Percentiles rank a stretch among this genome's conserved stretches.
Evolutionary conservation across 768 basidiomycete species (phyloP).

Genomic region (Lactifluus piperatus): DNA sequence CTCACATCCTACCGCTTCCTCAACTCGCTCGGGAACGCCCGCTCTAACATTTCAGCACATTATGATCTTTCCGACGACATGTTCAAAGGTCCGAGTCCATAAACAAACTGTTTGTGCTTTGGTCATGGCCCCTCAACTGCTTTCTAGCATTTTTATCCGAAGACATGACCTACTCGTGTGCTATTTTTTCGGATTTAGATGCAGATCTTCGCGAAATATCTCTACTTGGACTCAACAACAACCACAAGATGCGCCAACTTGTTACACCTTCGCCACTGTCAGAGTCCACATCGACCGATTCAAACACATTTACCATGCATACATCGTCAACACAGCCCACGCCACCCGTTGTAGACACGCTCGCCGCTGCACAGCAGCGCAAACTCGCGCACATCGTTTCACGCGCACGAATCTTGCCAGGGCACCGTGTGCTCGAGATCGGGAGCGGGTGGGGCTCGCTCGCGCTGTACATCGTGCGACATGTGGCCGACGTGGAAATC

Average conservation of each 20-base stretch:
- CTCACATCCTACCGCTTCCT: conserved; percentile 9
- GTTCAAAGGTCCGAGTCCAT: conserved; percentile 24
- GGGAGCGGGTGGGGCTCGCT: conserved; percentile 45
- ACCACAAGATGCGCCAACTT: not conserved
- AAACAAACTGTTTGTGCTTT: too few species aligned
- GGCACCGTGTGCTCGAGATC: conserved; percentile 40
- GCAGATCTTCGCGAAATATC: not conserved
- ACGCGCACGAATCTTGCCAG: conserved; percentile 34
- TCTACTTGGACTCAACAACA: not conserved
- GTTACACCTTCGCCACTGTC: conserved; percentile 19
- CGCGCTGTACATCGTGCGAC: too few species aligned
- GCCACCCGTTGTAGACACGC: conserved; percentile 17
- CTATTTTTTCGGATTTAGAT: not conserved
- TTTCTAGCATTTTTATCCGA: too few species aligned
- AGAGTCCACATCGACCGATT: not conserved
- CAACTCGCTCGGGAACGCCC: conserved; percentile 16
- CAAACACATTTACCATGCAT: not conserved
- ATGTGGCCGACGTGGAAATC: conserved; percentile 25
- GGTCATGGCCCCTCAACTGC: too few species aligned
- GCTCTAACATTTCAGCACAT: conserved; percentile 26
- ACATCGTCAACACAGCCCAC: not conserved
- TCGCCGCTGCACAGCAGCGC: conserved; percentile 32
- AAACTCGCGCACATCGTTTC: conserved; percentile 36
- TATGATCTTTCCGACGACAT: conserved; percentile 38
- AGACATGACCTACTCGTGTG: too few species aligned